Conservation (phyloP, 1,139 yeast genomes). For the Yamadazyma atmosphaerica region DNA sequence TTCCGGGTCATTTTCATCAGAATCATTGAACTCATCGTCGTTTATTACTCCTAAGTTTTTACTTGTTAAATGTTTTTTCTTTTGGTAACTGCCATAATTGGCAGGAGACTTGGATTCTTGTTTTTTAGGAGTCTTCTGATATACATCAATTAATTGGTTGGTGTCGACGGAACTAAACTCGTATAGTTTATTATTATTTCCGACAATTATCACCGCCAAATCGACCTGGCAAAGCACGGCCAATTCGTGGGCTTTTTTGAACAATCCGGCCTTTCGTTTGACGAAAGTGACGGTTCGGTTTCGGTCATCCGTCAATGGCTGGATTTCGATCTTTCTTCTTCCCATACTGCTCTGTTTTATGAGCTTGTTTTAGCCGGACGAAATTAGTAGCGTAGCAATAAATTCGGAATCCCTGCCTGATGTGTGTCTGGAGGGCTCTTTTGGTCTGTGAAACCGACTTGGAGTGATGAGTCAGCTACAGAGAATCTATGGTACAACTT, state of each 20-base stretch:
- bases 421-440: too few relatives aligned
- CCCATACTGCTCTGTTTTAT: constrained; percentile 59
- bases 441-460: too few relatives aligned
- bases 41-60: constrained; percentile 5
- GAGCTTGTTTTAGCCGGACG: too few relatives aligned
- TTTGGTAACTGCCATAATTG: constrained; percentile 51
- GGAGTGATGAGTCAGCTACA: too few relatives aligned
- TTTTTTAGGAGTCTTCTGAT: constrained; percentile 34
- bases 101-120: constrained; percentile 65
- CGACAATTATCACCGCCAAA: constrained; percentile 84
- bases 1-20: constrained; percentile 14
- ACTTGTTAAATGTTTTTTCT: constrained; percentile 25
- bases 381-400: too few relatives aligned
- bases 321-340: constrained; percentile 91
- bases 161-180: constrained; percentile 80
- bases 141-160: constrained; percentile 57
- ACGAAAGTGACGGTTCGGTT: constrained; percentile 88
- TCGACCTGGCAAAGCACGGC: constrained; percentile 93
- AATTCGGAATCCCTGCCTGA: too few relatives aligned
- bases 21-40: constrained; percentile 13
- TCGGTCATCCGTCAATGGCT: constrained; percentile 88
- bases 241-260: constrained; percentile 94
- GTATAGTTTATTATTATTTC: constrained; percentile 77
- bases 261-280: constrained; percentile 91
- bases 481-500: too few relatives aligned